These are phyloP conservation scores for Cryptococcus jaspeensis DNA, from an alignment of 1,284 basidiomycete species.

Conservation along the genomic window DNA sequence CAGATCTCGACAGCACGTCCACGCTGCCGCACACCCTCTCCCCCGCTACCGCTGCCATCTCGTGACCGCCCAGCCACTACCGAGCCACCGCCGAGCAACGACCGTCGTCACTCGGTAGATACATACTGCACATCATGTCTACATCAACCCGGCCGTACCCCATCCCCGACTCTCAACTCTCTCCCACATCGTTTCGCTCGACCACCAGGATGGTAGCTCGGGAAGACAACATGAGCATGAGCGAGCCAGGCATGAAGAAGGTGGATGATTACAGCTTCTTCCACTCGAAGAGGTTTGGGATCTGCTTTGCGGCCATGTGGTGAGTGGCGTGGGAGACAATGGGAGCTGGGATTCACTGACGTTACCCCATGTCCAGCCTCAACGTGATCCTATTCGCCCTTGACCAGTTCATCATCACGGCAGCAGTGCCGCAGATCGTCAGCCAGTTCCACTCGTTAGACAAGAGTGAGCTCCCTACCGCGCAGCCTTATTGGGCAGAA, in stretches of 20 bases:
- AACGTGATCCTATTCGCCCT: constrained; percentile 21
- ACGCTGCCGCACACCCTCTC: no score
- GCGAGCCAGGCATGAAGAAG: not conserved
- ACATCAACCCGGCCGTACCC: no score
- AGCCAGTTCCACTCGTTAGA: constrained; percentile 24
- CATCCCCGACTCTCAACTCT: constrained; percentile 3
- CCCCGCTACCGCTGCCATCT: no score
- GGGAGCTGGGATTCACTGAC: no score
- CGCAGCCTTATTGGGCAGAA: no score
- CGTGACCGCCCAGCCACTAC: no score
- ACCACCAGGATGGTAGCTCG: constrained; percentile 2
- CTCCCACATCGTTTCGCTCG: constrained; percentile 9
- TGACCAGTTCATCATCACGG: constrained; percentile 32
- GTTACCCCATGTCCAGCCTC: not conserved
- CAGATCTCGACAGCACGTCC: no score
- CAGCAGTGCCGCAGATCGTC: constrained; percentile 30
- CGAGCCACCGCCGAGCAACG: no score
- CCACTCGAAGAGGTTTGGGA: constrained; percentile 19
- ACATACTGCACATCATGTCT: no score
- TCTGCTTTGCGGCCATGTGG: constrained; percentile 30
- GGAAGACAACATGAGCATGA: not conserved
- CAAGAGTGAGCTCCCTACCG: constrained; percentile 11
- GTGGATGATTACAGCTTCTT: constrained; percentile 17
- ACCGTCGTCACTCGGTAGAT: no score
- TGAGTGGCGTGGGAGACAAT: constrained; percentile 5